Evolutionary conservation across 768 basidiomycete species (phyloP), one percentile per base, ranked within the genome.

Genomic region (Phylloporus sp.): DNA sequence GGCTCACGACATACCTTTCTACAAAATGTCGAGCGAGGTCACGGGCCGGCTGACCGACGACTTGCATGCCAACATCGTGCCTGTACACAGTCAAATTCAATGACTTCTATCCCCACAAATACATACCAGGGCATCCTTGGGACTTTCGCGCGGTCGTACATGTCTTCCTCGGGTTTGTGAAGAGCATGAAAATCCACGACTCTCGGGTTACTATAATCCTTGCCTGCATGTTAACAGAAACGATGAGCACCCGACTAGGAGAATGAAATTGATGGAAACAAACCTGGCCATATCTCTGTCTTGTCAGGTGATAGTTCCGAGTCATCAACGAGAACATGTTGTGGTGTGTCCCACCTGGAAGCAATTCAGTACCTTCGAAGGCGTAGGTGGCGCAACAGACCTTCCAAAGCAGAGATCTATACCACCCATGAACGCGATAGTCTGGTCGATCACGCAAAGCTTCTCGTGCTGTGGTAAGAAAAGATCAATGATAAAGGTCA

Each of bases 341-440:
- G 95, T 3, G 95, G 82, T 1, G 95, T 95, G 66, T 99, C 97
- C 97, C 95, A 98, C 63, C 87, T 89, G 52, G 35, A 46, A 23
- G 29, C 32, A 55, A 36, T 60, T 54, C 18, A 44, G 28, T 38
- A 41, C 28, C 0, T 40, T 45, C 3, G 24, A 22, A 38, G n/a
- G 20, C 7, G 43, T 5, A 11, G 38, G 23, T 6, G 12, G 38
- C 27, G 36, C 13, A 26, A 57, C 66, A 41, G 54, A 86, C 81
- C 91, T 78, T 62, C 93, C 92, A 59, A 94, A 97, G 67, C 91
- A 95, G 29, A 95, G 78, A 69, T 99, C 97, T 38, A 99, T 71
- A 3, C 97, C 97, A 16, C 97, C 97, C 91, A 93, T 97, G 72
- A 98, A 99, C 0, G 91, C 95, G 56, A 98, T 97, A 2, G 92